Conservation (phyloP, 1,139 yeast genomes). For the Suhomyces anneliseae region DNA sequence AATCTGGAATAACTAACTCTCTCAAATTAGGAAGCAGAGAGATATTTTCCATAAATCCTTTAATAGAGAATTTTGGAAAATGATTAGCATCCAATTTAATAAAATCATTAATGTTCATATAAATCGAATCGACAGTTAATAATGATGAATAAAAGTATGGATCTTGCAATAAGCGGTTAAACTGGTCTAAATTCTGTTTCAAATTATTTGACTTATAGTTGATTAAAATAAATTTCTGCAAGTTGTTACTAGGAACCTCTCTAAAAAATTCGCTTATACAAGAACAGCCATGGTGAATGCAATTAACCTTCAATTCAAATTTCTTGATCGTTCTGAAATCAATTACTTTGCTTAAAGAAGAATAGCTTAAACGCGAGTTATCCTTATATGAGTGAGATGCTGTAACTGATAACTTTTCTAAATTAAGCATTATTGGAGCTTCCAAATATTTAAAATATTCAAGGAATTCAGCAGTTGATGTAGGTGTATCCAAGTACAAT, state of each 20-base stretch:
- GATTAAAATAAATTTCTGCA: slow-evolving; percentile 21
- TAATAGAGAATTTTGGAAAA: slow-evolving; percentile 12
- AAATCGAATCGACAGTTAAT: slow-evolving; percentile 17
- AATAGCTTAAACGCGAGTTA: slow-evolving; percentile 14
- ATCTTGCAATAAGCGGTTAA: slow-evolving; percentile 17
- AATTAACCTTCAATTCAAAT: slow-evolving; percentile 26
- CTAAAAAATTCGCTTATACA: slow-evolving; percentile 25
- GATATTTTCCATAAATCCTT: slow-evolving; percentile 11
- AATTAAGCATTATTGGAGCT: slow-evolving; percentile 9
- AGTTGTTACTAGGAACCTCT: slow-evolving; percentile 15
- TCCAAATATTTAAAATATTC: slow-evolving; percentile 11
- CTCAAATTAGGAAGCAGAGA: slow-evolving; percentile 13
- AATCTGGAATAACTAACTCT: slow-evolving; percentile 25
- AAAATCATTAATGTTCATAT: slow-evolving; percentile 25
- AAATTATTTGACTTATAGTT: slow-evolving; percentile 26
- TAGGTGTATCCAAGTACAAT: slow-evolving; percentile 23
- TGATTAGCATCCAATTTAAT: slow-evolving; percentile 14
- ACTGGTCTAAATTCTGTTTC: slow-evolving; percentile 22
- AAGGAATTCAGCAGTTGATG: slow-evolving; percentile 19
- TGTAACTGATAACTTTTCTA: slow-evolving; percentile 21
- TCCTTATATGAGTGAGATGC: slow-evolving; percentile 21
- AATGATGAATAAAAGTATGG: slow-evolving; percentile 14
- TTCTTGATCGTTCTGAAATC: slow-evolving; percentile 18
- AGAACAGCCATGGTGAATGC: slow-evolving; percentile 23
- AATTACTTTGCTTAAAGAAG: slow-evolving; percentile 16